A percentile compares a stretch with the other conserved stretches of the same genome.
These are phyloP conservation scores for Dendrocalamus sinicus DNA, from an alignment of 176 grass and related monocot species.

Conservation along the genomic window DNA sequence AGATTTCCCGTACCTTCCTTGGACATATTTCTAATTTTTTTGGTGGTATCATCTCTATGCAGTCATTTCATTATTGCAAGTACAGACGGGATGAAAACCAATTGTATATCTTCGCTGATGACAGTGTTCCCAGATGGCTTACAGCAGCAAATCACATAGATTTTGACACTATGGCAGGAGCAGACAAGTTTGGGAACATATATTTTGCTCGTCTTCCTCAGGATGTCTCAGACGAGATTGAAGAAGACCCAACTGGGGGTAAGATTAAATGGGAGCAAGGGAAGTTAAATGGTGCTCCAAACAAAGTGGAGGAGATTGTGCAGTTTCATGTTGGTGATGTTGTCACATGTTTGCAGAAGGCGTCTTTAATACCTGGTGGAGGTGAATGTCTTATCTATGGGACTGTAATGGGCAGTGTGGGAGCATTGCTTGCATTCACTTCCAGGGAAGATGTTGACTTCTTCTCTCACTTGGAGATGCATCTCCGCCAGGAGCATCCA, in stretches of 20 bases:
- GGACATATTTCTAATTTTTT: conserved; percentile 46
- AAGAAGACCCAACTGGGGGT: conserved; percentile 97
- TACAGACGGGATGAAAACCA: conserved; percentile 97
- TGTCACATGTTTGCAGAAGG: conserved; percentile 95
- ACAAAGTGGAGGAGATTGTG: conserved; percentile 99
- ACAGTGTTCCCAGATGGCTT: conserved; percentile 90
- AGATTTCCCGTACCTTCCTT: not conserved
- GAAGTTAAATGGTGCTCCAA: conserved; percentile 92
- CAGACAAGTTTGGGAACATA: conserved; percentile 97
- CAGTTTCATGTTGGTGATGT: conserved; percentile 99
- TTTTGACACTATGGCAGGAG: conserved; percentile 97
- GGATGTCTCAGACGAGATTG: conserved; percentile 96
- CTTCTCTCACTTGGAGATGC: conserved; percentile 99
- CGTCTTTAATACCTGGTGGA: conserved; percentile 90
- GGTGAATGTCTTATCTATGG: conserved; percentile 96
- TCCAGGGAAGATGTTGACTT: conserved; percentile 98
- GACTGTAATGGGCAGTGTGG: conserved; percentile 92
- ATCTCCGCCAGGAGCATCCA: conserved; percentile 96
- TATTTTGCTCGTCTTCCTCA: conserved; percentile 95
- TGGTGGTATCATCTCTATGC: conserved; percentile 46
- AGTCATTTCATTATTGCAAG: conserved; percentile 99
- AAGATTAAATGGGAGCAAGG: conserved; percentile 99
- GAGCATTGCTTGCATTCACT: conserved; percentile 92
- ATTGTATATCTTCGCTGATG: conserved; percentile 96
- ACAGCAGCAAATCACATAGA: conserved; percentile 96